Base-by-base conservation (phyloP, 331 rosid genomes). In the Phaseolus coccineus region DNA sequence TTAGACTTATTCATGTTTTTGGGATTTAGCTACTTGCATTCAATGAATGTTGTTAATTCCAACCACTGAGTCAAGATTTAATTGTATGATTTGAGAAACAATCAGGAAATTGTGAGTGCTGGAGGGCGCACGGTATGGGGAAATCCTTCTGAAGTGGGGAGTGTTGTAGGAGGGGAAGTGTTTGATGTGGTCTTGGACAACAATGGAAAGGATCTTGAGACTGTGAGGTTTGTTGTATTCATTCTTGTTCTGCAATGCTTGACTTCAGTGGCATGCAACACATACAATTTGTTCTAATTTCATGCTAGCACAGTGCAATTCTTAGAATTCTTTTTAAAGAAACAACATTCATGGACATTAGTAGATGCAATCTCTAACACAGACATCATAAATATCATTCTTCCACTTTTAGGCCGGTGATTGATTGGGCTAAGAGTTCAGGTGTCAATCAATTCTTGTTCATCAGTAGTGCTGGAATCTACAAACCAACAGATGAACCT, bases 391-490 rank as follows among this genome's bases (percentile, higher is more conserved):
- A 16, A 82, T 53, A 14, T 30, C 15, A 55, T 69, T 42, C 12
- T 24, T 82, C 74, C 28, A 31, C 68, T 55, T 80, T 27, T 57
- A 95, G 97, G 91, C 97, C 97, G 22, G 97, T 93, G 82, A 87
- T 80, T 76, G 97, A 91, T 81, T 95, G 97, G 97, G 99, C 97
- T 10, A 95, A 93, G 88, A 86, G 92, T 78, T 83, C 96, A 46
- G 97, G 97, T 19, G 89, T 79, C 59, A 88, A 95, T 87, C 98
- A 93, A 80, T 93, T 95, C 78, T 74, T 95, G 80, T 95, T 67
- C 90, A 91, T 95, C 76, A 95, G 99, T 77, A 95, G 99, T 80
- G 99, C 97, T 28, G 97, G 97, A 53, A 95, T 95, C 81, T 95
- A 92, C 86, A 95, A 95, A 88, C 55, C 87, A 4, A 88, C 94